Evolutionary conservation across 2,329 filamentous ascomycete species (phyloP).

Genomic region (Aspergillus vadensis): DNA sequence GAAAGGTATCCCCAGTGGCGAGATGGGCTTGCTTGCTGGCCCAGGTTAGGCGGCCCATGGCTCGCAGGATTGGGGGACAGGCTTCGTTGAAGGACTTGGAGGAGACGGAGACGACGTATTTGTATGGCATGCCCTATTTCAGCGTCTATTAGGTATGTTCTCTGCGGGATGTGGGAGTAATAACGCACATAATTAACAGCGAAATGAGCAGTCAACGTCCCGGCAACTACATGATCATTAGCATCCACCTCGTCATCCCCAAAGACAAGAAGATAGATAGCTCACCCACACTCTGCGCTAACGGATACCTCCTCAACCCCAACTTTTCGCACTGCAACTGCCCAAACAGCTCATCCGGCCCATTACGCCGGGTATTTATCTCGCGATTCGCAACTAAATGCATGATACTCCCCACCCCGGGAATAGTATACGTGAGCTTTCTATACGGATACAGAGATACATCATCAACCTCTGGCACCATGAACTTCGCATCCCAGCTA

Average conservation of each 20-base stretch:
- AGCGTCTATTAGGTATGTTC: too few relatives aligned
- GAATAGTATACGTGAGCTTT: conserved; percentile 37
- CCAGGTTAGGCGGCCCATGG: conserved; percentile 57
- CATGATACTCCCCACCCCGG: conserved; percentile 49
- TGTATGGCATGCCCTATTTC: conserved; percentile 59
- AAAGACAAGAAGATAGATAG: neutral
- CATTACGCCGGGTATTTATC: conserved; percentile 55
- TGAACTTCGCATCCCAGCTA: conserved; percentile 29
- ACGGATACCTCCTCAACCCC: conserved; percentile 47
- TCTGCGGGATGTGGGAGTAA: too few relatives aligned
- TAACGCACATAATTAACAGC: conserved; percentile 52
- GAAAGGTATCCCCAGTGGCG: conserved; percentile 23
- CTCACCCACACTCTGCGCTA: conserved; percentile 39
- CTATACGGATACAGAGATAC: conserved; percentile 33
- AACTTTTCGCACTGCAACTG: conserved; percentile 50
- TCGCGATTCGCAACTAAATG: conserved; percentile 60
- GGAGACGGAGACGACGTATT: conserved; percentile 56
- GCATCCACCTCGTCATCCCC: neutral
- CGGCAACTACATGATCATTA: conserved; percentile 30
- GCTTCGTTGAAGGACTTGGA: conserved; percentile 48
- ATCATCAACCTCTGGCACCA: conserved; percentile 34
- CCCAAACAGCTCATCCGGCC: conserved; percentile 64
- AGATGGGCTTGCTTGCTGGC: conserved; percentile 48
- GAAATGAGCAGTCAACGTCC: conserved; percentile 50
- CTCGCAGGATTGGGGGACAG: conserved; percentile 45